Percentiles rank a stretch among this genome's conserved stretches.
Evolutionary conservation across 306 rosid species (phyloP).

Genomic region (Canavalia gladiata): DNA sequence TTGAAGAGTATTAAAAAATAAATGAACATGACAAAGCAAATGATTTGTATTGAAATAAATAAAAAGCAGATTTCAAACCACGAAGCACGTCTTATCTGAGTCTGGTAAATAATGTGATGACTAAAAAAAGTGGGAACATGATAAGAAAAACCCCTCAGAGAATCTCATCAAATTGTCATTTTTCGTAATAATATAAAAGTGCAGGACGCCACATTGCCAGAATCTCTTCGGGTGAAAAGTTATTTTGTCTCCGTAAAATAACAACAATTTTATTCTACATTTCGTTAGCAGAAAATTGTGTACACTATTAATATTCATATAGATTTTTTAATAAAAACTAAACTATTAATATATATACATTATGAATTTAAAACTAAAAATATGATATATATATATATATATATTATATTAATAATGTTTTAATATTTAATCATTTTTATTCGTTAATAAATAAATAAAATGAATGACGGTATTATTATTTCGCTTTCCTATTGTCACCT

Average conservation of each 20-base stretch:
- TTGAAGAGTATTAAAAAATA: too few relatives aligned
- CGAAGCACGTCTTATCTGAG: slow-evolving; percentile 19
- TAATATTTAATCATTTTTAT: too few relatives aligned
- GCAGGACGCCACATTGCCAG: slow-evolving; percentile 31
- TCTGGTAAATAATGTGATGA: background rate
- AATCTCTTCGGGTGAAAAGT: slow-evolving; percentile 32
- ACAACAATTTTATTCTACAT: background rate
- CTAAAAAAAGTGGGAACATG: slow-evolving; percentile 36
- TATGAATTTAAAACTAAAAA: too few relatives aligned
- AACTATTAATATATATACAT: too few relatives aligned
- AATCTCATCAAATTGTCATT: slow-evolving; percentile 28
- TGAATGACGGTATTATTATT: too few relatives aligned
- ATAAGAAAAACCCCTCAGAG: background rate
- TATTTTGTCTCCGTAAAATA: slow-evolving; percentile 27
- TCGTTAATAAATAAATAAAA: too few relatives aligned
- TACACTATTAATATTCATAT: background rate
- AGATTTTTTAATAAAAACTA: too few relatives aligned
- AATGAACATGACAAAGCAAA: background rate
- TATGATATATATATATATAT: too few relatives aligned
- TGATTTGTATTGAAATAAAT: background rate
- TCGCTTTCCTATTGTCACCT: too few relatives aligned
- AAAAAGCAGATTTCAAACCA: background rate
- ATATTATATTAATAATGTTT: too few relatives aligned
- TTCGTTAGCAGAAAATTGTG: background rate
- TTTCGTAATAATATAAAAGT: background rate